These are phyloP conservation scores for Colletotrichum truncatum DNA, from an alignment of 2,329 filamentous ascomycete species.

Conservation along the genomic window DNA sequence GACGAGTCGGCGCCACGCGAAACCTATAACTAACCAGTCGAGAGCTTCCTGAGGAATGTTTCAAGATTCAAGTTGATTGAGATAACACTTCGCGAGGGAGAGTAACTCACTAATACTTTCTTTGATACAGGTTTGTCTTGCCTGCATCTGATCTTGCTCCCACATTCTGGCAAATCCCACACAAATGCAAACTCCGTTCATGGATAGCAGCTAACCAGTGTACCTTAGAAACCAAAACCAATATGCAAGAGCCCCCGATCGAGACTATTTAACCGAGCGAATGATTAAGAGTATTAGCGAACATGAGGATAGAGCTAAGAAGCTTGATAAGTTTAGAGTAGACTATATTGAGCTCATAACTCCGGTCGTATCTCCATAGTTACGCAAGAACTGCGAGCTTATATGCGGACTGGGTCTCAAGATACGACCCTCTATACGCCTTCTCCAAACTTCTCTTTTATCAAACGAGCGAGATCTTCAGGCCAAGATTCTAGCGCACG, in stretches of 20 bases:
- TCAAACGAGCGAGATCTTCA: not conserved
- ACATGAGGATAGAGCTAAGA: conserved; percentile 32
- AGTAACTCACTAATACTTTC: conserved; percentile 82
- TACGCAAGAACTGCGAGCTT: conserved; percentile 83
- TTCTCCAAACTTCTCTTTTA: not conserved
- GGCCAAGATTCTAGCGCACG: conserved; percentile 50
- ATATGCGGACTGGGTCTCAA: conserved; percentile 90
- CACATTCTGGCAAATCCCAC: too few relatives aligned
- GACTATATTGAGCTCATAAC: conserved; percentile 93
- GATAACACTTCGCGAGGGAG: conserved; percentile 78
- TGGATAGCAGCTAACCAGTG: too few relatives aligned
- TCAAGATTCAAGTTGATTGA: conserved; percentile 81
- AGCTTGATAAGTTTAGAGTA: conserved; percentile 84
- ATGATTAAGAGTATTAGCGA: too few relatives aligned
- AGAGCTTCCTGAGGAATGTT: conserved; percentile 76
- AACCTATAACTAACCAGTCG: conserved; percentile 62
- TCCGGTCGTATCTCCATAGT: conserved; percentile 86
- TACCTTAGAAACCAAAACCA: conserved; percentile 70
- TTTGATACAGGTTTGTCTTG: conserved; percentile 71
- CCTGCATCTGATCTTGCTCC: too few relatives aligned
- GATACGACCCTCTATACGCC: not conserved
- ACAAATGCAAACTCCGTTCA: too few relatives aligned
- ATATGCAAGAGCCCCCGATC: too few relatives aligned
- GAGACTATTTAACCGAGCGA: too few relatives aligned
- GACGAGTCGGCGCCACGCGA: not conserved